These are phyloP conservation scores for Pleurotus salmoneostramineus DNA, from an alignment of 768 basidiomycete genomes.

Conservation along the genomic window DNA sequence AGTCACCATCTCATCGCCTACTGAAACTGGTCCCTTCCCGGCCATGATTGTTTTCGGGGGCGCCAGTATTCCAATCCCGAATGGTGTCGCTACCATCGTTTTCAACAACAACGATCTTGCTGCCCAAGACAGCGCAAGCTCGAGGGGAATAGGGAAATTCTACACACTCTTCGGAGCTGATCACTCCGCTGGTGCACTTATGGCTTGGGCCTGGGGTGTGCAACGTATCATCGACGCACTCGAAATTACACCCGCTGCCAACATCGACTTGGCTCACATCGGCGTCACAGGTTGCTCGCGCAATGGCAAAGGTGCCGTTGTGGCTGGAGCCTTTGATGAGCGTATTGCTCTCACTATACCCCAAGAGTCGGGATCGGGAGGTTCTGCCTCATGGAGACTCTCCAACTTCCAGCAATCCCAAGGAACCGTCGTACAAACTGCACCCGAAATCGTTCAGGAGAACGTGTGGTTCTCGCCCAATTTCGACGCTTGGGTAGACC, in stretches of 20 bases:
- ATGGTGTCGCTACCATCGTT: constrained; percentile 39
- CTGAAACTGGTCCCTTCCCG: constrained; percentile 43
- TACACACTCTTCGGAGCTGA: constrained; percentile 49
- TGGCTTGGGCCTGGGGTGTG: constrained; percentile 61
- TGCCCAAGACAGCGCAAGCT: constrained; percentile 34
- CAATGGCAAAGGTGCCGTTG: constrained; percentile 57
- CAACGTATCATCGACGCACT: constrained; percentile 57
- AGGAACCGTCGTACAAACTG: constrained; percentile 39
- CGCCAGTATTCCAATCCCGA: constrained; percentile 32
- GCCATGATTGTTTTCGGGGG: constrained; percentile 50
- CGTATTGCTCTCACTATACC: constrained; percentile 59
- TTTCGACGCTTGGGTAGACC: constrained; percentile 44
- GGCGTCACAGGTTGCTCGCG: constrained; percentile 59
- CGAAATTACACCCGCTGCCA: constrained; percentile 39
- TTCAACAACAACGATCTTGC: constrained; percentile 55
- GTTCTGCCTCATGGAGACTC: constrained; percentile 55
- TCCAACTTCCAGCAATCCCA: constrained; percentile 22
- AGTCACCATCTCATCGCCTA: constrained; percentile 40
- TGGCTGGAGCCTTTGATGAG: constrained; percentile 54
- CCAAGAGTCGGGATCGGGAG: constrained; percentile 61
- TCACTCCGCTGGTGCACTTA: constrained; percentile 49
- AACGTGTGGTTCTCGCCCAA: constrained; percentile 58
- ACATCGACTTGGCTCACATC: constrained; percentile 44
- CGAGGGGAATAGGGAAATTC: constrained; percentile 55
- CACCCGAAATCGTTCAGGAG: constrained; percentile 53